phyloP scores from a whole-genome alignment of 2,329 filamentous ascomycete species.

The Lojkania enalia region DNA sequence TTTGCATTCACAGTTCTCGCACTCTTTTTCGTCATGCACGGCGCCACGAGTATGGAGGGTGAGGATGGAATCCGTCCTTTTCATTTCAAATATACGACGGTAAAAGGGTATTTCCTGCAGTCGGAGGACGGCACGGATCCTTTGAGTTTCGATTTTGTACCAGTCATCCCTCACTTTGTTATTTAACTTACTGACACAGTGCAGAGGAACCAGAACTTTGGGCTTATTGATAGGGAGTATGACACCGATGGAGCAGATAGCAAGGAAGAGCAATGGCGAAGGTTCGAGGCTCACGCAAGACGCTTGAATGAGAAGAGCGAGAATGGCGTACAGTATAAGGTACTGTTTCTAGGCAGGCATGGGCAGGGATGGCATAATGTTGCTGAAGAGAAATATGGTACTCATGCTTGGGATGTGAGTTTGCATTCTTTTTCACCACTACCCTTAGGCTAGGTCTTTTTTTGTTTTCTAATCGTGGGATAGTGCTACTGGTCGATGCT shows the following conservation, averaged over 20 bases:
- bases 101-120: slow-evolving; percentile 66
- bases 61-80: slow-evolving; percentile 13
- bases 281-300: slow-evolving; percentile 61
- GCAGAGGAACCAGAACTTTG: slow-evolving; percentile 65
- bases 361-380: slow-evolving; percentile 69
- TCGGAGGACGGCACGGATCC: slow-evolving; percentile 61
- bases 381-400: slow-evolving; percentile 69
- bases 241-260: slow-evolving; percentile 49
- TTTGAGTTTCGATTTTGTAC: slow-evolving; percentile 65
- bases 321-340: slow-evolving; percentile 61
- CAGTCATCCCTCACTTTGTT: not conserved
- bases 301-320: slow-evolving; percentile 53
- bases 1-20: slow-evolving; percentile 11
- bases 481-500: slow-evolving; percentile 66
- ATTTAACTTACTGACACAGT: not conserved
- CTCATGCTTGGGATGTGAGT: slow-evolving; percentile 67
- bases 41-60: not conserved
- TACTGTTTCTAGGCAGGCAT: slow-evolving; percentile 70
- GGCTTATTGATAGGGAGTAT: slow-evolving; percentile 66
- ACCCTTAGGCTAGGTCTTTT: not conserved
- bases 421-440: not conserved
- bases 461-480: slow-evolving; percentile 14
- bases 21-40: slow-evolving; percentile 15
- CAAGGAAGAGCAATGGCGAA: slow-evolving; percentile 61
- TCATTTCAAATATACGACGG: slow-evolving; percentile 61